These are phyloP conservation scores for Mycena pura DNA, from an alignment of 768 basidiomycete genomes.

Conservation along the genomic window DNA sequence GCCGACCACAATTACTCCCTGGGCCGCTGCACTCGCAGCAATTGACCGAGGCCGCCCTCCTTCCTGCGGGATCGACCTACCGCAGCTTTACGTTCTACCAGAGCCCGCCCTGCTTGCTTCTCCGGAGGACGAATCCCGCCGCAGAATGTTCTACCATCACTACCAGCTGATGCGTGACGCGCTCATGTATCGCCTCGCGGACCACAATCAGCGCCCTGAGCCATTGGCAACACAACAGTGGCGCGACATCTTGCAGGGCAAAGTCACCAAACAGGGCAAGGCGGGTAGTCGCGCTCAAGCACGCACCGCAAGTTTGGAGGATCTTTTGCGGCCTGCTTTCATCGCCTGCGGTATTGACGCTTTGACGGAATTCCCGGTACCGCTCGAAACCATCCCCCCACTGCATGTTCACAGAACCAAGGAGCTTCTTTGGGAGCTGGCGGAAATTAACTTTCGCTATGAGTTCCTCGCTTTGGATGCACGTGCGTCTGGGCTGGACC, in stretches of 20 bases:
- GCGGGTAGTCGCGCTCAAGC: neutral
- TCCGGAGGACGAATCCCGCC: neutral
- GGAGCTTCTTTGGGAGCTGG: slow-evolving; percentile 19
- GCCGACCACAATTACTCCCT: slow-evolving; percentile 1
- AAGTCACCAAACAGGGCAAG: neutral
- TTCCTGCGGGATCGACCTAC: neutral
- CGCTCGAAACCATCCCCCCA: neutral
- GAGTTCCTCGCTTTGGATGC: slow-evolving; percentile 26
- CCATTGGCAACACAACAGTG: slow-evolving; percentile 8
- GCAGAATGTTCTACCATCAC: neutral
- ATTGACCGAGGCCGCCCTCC: neutral
- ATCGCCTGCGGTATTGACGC: slow-evolving; percentile 1
- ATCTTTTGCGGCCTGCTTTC: slow-evolving; percentile 5
- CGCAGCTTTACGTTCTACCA: slow-evolving; percentile 2
- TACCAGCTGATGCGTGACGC: slow-evolving; percentile 1
- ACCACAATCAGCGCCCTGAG: neutral
- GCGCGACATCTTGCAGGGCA: neutral
- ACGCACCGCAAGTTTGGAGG: neutral
- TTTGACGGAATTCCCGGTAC: slow-evolving; percentile 2
- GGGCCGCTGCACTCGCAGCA: slow-evolving; percentile 5
- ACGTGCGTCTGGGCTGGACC: neutral
- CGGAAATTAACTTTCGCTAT: slow-evolving; percentile 23
- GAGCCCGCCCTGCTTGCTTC: slow-evolving; percentile 7
- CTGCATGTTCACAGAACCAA: neutral
- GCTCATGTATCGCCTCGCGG: slow-evolving; percentile 6